Conservation (phyloP, 2,329 filamentous ascomycete genomes). For the Leptoxyphium fumago region DNA sequence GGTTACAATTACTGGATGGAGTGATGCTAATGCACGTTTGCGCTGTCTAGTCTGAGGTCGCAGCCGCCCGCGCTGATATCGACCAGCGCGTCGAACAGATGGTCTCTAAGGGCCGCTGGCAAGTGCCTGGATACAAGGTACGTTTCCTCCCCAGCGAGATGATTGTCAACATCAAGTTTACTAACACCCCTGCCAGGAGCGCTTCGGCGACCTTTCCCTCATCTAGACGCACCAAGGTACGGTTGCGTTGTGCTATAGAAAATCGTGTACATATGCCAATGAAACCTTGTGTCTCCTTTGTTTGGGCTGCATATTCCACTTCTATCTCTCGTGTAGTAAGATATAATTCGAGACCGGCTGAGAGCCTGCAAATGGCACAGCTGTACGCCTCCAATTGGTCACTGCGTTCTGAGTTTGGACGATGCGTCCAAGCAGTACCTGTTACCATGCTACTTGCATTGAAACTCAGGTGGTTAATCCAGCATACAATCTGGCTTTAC, state of each 20-base stretch:
- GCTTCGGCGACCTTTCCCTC: slow-evolving; percentile 92
- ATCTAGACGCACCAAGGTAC: slow-evolving; percentile 48
- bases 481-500: too few species aligned
- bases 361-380: too few species aligned
- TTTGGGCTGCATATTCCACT: not conserved
- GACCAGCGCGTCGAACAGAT: slow-evolving; percentile 92
- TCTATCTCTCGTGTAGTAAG: too few species aligned
- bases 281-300: not conserved
- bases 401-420: too few species aligned
- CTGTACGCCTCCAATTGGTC: too few species aligned
- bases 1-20: slow-evolving; percentile 3
- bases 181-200: slow-evolving; percentile 60
- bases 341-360: too few species aligned
- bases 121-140: slow-evolving; percentile 98
- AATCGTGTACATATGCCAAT: not conserved
- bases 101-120: slow-evolving; percentile 96
- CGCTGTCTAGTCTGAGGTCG: slow-evolving; percentile 67
- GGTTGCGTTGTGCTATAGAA: slow-evolving; percentile 9
- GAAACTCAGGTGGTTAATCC: too few species aligned
- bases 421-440: too few species aligned
- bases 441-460: too few species aligned
- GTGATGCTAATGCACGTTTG: slow-evolving; percentile 2
- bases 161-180: slow-evolving; percentile 2
- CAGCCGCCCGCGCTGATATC: slow-evolving; percentile 85
- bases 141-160: slow-evolving; percentile 19